A percentile compares a stretch with the other conserved stretches of the same genome.
Conservation (phyloP, 768 basidiomycete genomes). For the Termitomyces sp. region DNA sequence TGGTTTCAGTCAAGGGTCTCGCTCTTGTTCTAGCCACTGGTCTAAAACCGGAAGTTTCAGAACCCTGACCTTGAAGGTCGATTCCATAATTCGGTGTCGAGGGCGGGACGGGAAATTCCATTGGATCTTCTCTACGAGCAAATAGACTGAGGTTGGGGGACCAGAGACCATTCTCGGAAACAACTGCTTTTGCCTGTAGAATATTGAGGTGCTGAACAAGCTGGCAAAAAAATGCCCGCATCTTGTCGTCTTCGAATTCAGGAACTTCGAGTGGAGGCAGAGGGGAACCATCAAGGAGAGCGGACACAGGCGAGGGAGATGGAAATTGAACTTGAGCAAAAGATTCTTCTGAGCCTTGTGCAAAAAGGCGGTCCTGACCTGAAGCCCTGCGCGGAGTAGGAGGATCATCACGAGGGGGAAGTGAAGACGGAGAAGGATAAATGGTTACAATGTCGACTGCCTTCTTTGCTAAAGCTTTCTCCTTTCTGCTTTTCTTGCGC, state of each 20-base stretch:
- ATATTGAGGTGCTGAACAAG: slow-evolving; percentile 75
- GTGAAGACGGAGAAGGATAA: slow-evolving; percentile 24
- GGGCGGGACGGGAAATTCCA: slow-evolving; percentile 6
- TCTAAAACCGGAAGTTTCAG: slow-evolving; percentile 4
- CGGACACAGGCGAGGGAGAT: slow-evolving; percentile 21
- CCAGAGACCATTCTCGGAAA: slow-evolving; percentile 11
- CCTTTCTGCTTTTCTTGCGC: slow-evolving; percentile 29
- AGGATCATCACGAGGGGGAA: slow-evolving; percentile 51
- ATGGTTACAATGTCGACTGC: slow-evolving; percentile 16
- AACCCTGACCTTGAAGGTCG: neutral
- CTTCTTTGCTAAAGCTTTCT: slow-evolving; percentile 19
- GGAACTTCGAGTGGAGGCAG: slow-evolving; percentile 56
- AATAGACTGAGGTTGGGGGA: slow-evolving; percentile 14
- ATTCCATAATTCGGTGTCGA: slow-evolving; percentile 10
- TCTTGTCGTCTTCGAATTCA: slow-evolving; percentile 64
- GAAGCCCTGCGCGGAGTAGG: slow-evolving; percentile 60
- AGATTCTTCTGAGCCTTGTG: slow-evolving; percentile 17
- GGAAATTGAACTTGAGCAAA: slow-evolving; percentile 6
- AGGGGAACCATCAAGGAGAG: slow-evolving; percentile 20
- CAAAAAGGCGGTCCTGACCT: slow-evolving; percentile 21
- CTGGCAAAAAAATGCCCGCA: slow-evolving; percentile 84
- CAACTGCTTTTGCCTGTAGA: slow-evolving; percentile 51
- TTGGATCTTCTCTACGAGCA: neutral
- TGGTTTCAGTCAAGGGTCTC: slow-evolving; percentile 23
- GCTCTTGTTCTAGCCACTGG: slow-evolving; percentile 22